These are phyloP conservation scores for Biscogniauxia marginata DNA, from an alignment of 2,329 filamentous ascomycete species.

Conservation along the genomic window DNA sequence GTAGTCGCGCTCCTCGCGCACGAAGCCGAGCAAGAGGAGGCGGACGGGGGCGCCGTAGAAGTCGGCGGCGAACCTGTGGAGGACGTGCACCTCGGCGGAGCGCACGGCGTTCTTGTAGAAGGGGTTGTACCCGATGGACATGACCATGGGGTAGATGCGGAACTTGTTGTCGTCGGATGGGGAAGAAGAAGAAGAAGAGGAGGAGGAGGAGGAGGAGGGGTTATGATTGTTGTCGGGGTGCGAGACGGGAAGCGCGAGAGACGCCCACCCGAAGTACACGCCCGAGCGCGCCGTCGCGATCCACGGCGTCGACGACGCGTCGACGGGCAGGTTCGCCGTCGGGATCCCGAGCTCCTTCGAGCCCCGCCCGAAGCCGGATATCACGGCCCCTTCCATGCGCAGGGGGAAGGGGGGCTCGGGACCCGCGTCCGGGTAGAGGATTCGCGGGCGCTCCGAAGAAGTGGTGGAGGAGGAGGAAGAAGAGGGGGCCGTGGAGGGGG, in stretches of 20 bases:
- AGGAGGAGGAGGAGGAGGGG: constrained; percentile 7
- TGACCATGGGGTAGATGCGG: constrained; percentile 77
- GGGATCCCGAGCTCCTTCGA: constrained; percentile 97
- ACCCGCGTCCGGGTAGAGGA: constrained; percentile 71
- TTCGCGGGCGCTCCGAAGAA: constrained; percentile 53
- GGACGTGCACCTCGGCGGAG: constrained; percentile 85
- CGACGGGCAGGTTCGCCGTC: constrained; percentile 86
- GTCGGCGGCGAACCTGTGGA: constrained; percentile 73
- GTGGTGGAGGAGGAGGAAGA: constrained; percentile 4
- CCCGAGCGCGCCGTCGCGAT: constrained; percentile 67
- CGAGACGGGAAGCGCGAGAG: constrained; percentile 57
- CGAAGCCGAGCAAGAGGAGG: constrained; percentile 79
- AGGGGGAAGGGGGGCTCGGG: constrained; percentile 80
- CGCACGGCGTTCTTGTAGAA: constrained; percentile 92
- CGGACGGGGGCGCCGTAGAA: constrained; percentile 85
- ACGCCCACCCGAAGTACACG: constrained; percentile 92
- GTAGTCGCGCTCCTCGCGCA: constrained; percentile 89
- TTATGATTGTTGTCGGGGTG: constrained; percentile 42
- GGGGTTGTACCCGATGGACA: constrained; percentile 95
- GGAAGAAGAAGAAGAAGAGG: constrained; percentile 24
- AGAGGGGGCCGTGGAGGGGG: constrained; percentile 11
- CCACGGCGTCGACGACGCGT: constrained; percentile 58
- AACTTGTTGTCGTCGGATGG: constrained; percentile 27
- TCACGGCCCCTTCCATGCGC: constrained; percentile 79
- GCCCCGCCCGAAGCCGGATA: constrained; percentile 89